A percentile compares a stretch with the other conserved stretches of the same genome.
These are phyloP conservation scores for Leccinum aurantiacum DNA, from an alignment of 768 basidiomycete species.

Conservation along the genomic window DNA sequence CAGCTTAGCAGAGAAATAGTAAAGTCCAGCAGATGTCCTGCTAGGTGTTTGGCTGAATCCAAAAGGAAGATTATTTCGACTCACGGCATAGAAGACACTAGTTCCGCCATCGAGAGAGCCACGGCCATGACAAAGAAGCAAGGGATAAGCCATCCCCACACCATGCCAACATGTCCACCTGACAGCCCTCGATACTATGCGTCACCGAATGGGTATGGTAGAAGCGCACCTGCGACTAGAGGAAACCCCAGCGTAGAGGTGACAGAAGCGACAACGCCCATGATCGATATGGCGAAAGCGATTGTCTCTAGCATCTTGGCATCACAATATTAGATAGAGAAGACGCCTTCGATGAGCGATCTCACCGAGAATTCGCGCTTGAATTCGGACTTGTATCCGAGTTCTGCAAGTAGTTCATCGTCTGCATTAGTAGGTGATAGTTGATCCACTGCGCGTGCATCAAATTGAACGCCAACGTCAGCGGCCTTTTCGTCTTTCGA, in stretches of 20 bases:
- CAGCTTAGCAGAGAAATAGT: constrained; percentile 76
- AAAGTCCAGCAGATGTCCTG: constrained; percentile 76
- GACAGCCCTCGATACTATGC: neutral
- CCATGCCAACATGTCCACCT: constrained; percentile 77
- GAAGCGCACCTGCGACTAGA: constrained; percentile 50
- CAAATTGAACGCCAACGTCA: constrained; percentile 1
- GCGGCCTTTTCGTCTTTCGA: constrained; percentile 22
- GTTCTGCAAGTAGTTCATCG: constrained; percentile 56
- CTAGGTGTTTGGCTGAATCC: neutral
- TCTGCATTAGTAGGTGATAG: constrained; percentile 42
- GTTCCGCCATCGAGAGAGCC: constrained; percentile 68
- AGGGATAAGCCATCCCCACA: constrained; percentile 77
- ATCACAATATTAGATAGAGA: constrained; percentile 1
- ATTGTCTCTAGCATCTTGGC: constrained; percentile 54
- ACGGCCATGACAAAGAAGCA: constrained; percentile 64
- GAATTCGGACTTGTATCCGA: constrained; percentile 74
- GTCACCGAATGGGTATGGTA: neutral
- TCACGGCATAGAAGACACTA: constrained; percentile 76
- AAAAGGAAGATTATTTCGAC: constrained; percentile 24
- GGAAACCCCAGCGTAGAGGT: constrained; percentile 65
- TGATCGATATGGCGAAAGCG: constrained; percentile 66
- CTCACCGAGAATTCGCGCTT: constrained; percentile 71
- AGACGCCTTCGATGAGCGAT: neutral
- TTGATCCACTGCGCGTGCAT: constrained; percentile 12
- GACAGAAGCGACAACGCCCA: constrained; percentile 71